These are phyloP conservation scores for Diaporthe sp. DNA, from an alignment of 2,329 filamentous ascomycete genomes.

Conservation along the genomic window DNA sequence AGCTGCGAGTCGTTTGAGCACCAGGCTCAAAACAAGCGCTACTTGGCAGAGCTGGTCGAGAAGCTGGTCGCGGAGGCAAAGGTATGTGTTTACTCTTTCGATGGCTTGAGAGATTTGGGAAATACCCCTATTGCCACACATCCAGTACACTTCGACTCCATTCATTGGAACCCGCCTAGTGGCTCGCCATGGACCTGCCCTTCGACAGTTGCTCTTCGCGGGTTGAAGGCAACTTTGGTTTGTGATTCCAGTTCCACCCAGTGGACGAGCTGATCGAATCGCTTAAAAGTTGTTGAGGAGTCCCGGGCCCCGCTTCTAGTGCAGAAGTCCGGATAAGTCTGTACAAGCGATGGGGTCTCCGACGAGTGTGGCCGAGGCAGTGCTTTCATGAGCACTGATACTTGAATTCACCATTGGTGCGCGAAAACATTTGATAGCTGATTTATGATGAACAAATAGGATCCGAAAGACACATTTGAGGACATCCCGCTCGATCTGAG, in stretches of 20 bases:
- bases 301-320: not conserved
- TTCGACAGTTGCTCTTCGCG: not conserved
- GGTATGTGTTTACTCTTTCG: conserved; percentile 54
- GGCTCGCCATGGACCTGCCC: not conserved
- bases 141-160: not conserved
- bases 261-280: not conserved
- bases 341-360: not conserved
- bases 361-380: not conserved
- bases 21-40: conserved; percentile 97
- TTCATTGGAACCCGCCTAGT: not conserved
- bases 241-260: not conserved
- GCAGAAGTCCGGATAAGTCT: too few species aligned
- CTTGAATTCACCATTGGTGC: not conserved
- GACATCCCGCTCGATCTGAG: conserved; percentile 92
- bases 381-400: not conserved
- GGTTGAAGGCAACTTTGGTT: not conserved
- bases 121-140: too few species aligned
- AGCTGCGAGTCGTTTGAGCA: conserved; percentile 90
- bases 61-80: conserved; percentile 82
- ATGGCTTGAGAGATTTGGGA: too few species aligned
- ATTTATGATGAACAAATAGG: conserved; percentile 55
- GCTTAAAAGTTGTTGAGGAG: too few species aligned
- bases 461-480: conserved; percentile 84
- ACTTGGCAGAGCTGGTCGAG: conserved; percentile 83
- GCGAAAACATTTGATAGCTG: not conserved